Percentiles rank a stretch among this genome's conserved stretches.
Evolutionary conservation across 305 asterid species (phyloP).

Genomic region (Fraxinus paxiana): DNA sequence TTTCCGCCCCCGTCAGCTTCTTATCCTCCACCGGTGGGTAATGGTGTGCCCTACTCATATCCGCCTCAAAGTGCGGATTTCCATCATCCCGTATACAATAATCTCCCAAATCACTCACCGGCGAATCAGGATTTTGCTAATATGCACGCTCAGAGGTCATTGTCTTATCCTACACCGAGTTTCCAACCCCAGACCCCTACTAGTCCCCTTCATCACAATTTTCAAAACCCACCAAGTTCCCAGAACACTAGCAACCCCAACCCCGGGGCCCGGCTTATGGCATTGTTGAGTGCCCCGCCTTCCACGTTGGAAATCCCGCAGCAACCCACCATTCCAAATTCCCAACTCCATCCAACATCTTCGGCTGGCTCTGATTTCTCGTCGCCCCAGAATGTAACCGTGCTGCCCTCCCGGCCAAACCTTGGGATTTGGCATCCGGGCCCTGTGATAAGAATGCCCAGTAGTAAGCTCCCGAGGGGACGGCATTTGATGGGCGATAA

Average conservation of each 20-base stretch:
- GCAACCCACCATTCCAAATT: constrained; percentile 32
- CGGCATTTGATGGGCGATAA: constrained; percentile 67
- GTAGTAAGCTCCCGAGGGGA: constrained; percentile 82
- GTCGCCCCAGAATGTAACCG: constrained; percentile 25
- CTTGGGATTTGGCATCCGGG: constrained; percentile 36
- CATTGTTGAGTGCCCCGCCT: constrained; percentile 69
- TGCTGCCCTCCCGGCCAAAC: constrained; percentile 36
- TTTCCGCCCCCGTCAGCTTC: constrained; percentile 62
- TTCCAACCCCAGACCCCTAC: constrained; percentile 33
- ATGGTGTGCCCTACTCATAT: constrained; percentile 41
- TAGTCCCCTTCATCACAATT: constrained; percentile 17
- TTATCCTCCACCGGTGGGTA: constrained; percentile 62
- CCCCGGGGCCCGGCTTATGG: constrained; percentile 79
- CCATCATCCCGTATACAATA: constrained; percentile 32
- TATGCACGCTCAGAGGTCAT: constrained; percentile 44
- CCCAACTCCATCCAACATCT: constrained; percentile 51
- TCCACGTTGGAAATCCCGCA: constrained; percentile 37
- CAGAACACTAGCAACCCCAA: constrained; percentile 28
- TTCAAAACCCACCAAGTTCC: constrained; percentile 38
- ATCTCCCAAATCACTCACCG: constrained; percentile 23
- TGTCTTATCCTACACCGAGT: constrained; percentile 47
- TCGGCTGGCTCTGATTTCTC: constrained; percentile 60
- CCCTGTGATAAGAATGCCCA: constrained; percentile 63
- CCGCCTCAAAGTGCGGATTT: constrained; percentile 42
- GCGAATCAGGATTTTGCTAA: constrained; percentile 17